Base-by-base conservation (phyloP, 257 asterid genomes). In the Solanum etuberosum region DNA sequence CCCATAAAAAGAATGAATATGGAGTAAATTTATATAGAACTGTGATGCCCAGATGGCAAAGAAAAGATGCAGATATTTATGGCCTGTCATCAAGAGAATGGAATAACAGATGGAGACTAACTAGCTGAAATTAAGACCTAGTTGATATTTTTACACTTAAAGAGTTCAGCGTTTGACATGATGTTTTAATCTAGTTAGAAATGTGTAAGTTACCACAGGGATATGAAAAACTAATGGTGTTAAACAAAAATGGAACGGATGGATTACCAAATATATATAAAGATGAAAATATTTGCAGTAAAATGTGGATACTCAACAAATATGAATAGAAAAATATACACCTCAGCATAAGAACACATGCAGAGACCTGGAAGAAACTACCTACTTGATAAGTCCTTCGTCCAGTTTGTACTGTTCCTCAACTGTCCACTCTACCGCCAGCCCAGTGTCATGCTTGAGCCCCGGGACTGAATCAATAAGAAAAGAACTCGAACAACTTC, bases 351-450 rank as follows among this genome's bases (percentile, higher is more conserved):
- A 16, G 34, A 2, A 23, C 83, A 80, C 6, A 80, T 80, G 2
- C 27, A 43, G 67, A 65, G 73, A 90, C 87, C 63, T 88, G 92
- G 90, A 91, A 93, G 92, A 89, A 89, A 89, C 88, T 90, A 93
- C 97, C 93, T 93, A 96, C 98, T 93, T 96, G 91, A 87, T 90
- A 89, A 94, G 98, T 88, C 96, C 98, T 89, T 94, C 98, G 88
- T 94, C 96, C 88, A 95, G 70, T 89, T 91, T 95, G 88, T 83
- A 91, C 93, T 95, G 98, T 85, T 94, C 98, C 38, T 93, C 98
- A 35, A 89, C 89, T n/a, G 98, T 92, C 98, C 98, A 96, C 92
- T 96, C 98, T 46, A 87, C 96, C 0, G 94, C 98, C 83, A 96
- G 87, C 35, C 96, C 98, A 0, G 98, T 92, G 23, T 94, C 98